phyloP scores from a whole-genome alignment of 2,329 filamentous ascomycete species.

The Cladosporium sp. region DNA sequence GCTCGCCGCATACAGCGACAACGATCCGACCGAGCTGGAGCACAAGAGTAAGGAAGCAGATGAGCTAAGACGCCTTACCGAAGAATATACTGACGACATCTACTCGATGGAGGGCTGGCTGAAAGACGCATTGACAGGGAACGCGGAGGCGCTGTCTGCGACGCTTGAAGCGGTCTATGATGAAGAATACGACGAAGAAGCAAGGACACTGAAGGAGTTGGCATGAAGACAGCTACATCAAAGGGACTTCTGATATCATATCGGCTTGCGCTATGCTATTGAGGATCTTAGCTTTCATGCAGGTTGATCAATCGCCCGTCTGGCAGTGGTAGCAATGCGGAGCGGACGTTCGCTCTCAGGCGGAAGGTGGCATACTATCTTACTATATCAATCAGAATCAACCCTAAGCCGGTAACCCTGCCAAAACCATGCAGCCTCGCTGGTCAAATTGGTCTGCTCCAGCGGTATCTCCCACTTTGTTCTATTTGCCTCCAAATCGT shows the following conservation, averaged over 20 bases:
- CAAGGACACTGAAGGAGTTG: constrained; percentile 42
- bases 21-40: constrained; percentile 41
- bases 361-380: not conserved
- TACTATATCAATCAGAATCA: not conserved
- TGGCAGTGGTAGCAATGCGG: no score
- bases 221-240: not conserved
- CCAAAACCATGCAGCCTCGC: not conserved
- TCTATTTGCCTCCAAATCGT: not conserved
- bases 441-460: not conserved
- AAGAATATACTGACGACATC: constrained; percentile 40
- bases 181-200: constrained; percentile 49
- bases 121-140: constrained; percentile 31
- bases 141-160: constrained; percentile 27
- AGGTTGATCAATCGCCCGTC: not conserved
- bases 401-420: not conserved
- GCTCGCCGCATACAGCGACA: constrained; percentile 40
- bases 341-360: not conserved
- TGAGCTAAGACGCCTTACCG: constrained; percentile 26
- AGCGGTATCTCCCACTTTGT: not conserved
- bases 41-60: constrained; percentile 32
- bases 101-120: constrained; percentile 42
- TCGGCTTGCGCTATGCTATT: not conserved
- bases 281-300: no score
- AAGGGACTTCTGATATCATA: not conserved
- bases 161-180: constrained; percentile 46